Evolutionary conservation across 305 asterid species (phyloP), one percentile per base, ranked within the genome.

Genomic region (Withania somnifera): DNA sequence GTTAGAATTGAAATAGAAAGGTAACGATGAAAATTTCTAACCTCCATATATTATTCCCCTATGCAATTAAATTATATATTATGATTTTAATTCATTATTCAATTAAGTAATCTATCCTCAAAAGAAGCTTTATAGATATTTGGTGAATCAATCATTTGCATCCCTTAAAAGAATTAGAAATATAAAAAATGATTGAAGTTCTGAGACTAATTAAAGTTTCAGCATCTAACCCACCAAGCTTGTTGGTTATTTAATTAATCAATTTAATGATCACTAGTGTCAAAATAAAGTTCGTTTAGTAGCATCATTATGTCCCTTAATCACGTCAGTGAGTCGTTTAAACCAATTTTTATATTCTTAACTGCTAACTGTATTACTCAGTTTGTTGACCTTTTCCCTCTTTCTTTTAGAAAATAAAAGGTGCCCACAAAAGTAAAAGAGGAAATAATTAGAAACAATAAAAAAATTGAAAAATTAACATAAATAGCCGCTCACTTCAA

Each of bases 131-230:
- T 52, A 53, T 66, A 34, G 17, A 64, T 32, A 66, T 34, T 61
- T 45, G 85, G 47, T 45, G 79, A 73, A 73, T 77, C 89, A 88
- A 85, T 90, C 88, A 89, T 89, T 86, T 84, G 88, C 20, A 77
- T 68, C 73, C 71, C 66, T 85, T 80, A 77, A 68, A 77, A 56
- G 11, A 86, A 69, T 77, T 40, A 79, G 51, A 56, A 42, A 45
- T 42, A 71, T 51, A 14, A 26, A 30, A 68, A 82, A 85, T 69
- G 47, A 83, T 82, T 81, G 78, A 36, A 71, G 75, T 20, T n/a
- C 7, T 34, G 7, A 54, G 84, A 77, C 77, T 60, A 56, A 57
- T 42, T 73, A 79, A 69, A 80, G 26, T 47, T 4, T 73, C 1
- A 45, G 47, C 79, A 73, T 47, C 79, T 42, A 47, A 73, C 60